Conservation (phyloP, 805 yeast species). For the Kodamaea kaohsiungensis region DNA sequence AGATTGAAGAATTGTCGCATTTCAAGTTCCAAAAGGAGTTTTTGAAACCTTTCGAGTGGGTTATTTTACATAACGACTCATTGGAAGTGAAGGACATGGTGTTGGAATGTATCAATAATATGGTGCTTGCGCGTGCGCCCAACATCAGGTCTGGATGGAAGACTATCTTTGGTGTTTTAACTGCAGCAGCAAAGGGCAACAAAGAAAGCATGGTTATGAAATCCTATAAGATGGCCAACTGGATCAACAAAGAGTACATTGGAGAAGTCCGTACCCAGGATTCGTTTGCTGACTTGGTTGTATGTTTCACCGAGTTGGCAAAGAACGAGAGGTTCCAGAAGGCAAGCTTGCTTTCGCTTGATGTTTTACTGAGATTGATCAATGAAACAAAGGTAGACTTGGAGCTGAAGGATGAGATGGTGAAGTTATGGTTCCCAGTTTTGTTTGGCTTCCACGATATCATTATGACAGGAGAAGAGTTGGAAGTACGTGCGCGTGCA, state of each 20-base stretch:
- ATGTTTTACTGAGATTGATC: constrained; percentile 64
- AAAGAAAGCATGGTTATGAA: constrained; percentile 61
- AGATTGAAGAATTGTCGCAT: constrained; percentile 90
- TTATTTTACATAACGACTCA: constrained; percentile 66
- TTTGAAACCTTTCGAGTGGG: constrained; percentile 83
- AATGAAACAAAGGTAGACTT: constrained; percentile 42
- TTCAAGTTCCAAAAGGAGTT: constrained; percentile 96
- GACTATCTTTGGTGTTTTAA: constrained; percentile 77
- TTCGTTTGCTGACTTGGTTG: constrained; percentile 63
- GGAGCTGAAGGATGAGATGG: constrained; percentile 27
- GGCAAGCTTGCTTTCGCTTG: constrained; percentile 76
- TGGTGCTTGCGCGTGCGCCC: constrained; percentile 73
- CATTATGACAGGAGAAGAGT: constrained; percentile 89
- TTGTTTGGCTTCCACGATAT: constrained; percentile 82
- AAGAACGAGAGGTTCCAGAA: constrained; percentile 84
- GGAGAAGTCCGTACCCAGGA: constrained; percentile 70
- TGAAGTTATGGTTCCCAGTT: constrained; percentile 83
- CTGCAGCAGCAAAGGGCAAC: constrained; percentile 65
- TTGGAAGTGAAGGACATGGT: constrained; percentile 83
- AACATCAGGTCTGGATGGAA: constrained; percentile 93
- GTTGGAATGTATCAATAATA: constrained; percentile 82
- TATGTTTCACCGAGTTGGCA: constrained; percentile 76
- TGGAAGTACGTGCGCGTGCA: constrained; percentile 91
- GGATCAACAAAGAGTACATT: constrained; percentile 61
- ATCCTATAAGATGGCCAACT: constrained; percentile 62